phyloP scores from a whole-genome alignment of 2,329 filamentous ascomycete species.

The Fusarium piperis region DNA sequence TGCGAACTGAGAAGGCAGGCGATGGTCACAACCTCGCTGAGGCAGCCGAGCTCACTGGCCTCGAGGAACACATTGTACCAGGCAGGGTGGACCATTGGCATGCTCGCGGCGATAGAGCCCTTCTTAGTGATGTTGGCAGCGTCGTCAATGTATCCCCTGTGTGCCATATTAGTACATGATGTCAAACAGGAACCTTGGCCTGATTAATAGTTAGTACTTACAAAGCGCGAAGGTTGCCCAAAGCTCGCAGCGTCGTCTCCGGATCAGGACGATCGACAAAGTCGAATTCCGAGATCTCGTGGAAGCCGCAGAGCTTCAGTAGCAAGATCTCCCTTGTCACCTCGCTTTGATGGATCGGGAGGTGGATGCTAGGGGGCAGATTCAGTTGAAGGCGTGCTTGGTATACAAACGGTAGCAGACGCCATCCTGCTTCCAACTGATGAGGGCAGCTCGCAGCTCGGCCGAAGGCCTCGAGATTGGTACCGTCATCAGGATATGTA shows the following conservation, averaged over 20 bases:
- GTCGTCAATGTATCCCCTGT: neutral
- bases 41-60: neutral
- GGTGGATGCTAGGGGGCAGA: neutral
- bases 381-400: neutral
- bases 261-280: neutral
- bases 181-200: neutral
- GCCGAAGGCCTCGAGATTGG: neutral
- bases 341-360: neutral
- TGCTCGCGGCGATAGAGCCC: neutral
- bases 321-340: neutral
- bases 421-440: neutral
- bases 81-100: neutral
- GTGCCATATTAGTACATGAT: neutral
- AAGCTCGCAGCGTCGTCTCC: neutral
- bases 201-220: neutral
- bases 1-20: neutral
- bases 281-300: neutral
- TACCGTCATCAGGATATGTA: neutral
- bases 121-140: neutral
- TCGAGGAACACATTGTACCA: neutral
- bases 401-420: neutral
- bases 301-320: neutral
- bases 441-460: neutral
- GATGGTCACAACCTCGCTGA: neutral
- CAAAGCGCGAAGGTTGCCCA: neutral